phyloP scores from a whole-genome alignment of 768 basidiomycete genomes.

The Tubosaeta sp. region DNA sequence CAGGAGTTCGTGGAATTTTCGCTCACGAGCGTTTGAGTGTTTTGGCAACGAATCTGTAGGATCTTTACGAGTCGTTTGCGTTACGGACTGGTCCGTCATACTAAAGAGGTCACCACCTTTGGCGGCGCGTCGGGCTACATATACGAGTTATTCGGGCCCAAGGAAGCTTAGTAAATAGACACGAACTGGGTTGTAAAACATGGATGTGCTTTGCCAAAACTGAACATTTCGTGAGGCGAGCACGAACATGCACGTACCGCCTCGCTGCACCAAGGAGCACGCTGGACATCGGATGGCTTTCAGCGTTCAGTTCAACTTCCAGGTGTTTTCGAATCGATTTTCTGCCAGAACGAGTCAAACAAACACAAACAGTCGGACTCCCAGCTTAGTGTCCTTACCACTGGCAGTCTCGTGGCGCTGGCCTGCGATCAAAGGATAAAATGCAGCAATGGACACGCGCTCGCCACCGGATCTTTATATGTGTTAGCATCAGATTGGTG shows the following conservation, averaged over 20 bases:
- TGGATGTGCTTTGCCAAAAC: constrained; percentile 13
- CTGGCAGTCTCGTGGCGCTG: too few relatives aligned
- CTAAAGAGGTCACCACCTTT: constrained; percentile 11
- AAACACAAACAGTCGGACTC: constrained; percentile 10
- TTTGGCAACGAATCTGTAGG: neutral
- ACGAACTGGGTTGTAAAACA: constrained; percentile 23
- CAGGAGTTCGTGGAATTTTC: constrained; percentile 19
- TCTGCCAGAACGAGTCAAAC: neutral
- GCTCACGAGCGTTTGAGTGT: constrained; percentile 12
- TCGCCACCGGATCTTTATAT: neutral
- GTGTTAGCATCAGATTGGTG: neutral
- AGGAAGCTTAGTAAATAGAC: neutral
- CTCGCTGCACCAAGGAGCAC: constrained; percentile 10
- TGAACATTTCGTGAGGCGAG: constrained; percentile 4
- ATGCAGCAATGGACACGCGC: neutral
- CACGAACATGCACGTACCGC: constrained; percentile 6
- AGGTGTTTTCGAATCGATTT: neutral
- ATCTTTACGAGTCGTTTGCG: neutral
- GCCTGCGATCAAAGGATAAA: neutral
- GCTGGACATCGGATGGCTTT: constrained; percentile 12
- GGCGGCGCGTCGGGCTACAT: constrained; percentile 13
- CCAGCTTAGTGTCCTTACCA: too few relatives aligned
- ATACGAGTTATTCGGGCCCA: neutral
- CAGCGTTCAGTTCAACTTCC: too few relatives aligned
- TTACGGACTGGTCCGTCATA: neutral